Evolutionary conservation across 768 basidiomycete genomes (phyloP), one percentile per base, ranked within the genome.

Genomic region (Mycena epipterygia): DNA sequence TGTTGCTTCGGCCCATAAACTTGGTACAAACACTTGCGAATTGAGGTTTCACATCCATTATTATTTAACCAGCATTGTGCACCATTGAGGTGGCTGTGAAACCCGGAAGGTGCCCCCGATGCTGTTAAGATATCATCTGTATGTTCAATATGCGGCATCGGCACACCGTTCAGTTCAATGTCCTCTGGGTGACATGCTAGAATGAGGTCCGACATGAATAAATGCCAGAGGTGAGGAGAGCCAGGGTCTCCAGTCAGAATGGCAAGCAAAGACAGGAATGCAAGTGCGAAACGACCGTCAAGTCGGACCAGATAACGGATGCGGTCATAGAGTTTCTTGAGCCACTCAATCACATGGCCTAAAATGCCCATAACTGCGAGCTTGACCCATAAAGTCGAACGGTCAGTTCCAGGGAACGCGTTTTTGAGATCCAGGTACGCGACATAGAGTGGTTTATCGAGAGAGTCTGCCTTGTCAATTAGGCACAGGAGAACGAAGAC

Each of bases 51-150:
- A 33, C 56, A 67, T n/a, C 65, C 65, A 25, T 53, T 57, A 17
- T 57, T 35, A 19, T 59, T 33, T 3, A 19, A 13, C n/a, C n/a
- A n/a, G n/a, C n/a, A n/a, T n/a, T n/a, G n/a, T n/a, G n/a, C n/a
- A n/a, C n/a, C n/a, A n/a, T n/a, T n/a, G n/a, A n/a, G n/a, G n/a
- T 67, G 65, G 21, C 30, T 57, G 16, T 67, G 65, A 19, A 67
- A 49, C 5, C 48, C 56, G 7, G 44, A 25, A n/a, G 42, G 39
- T 8, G 39, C 25, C 9, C 41, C 42, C 13, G 64, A 66, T 12
- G 52, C 41, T 7, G 64, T 41, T 3, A 56, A 17, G 49, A 55
- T 42, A 37, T 65, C 53, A 30, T 65, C 64, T 25, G 52, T 52
- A 37, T 56, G 53, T 46, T 65, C 52, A 8, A 56, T 25, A 9